A percentile compares a stretch with the other conserved stretches of the same genome.
Conservation (phyloP, 768 basidiomycete genomes). For the Lactarius evosmus region DNA sequence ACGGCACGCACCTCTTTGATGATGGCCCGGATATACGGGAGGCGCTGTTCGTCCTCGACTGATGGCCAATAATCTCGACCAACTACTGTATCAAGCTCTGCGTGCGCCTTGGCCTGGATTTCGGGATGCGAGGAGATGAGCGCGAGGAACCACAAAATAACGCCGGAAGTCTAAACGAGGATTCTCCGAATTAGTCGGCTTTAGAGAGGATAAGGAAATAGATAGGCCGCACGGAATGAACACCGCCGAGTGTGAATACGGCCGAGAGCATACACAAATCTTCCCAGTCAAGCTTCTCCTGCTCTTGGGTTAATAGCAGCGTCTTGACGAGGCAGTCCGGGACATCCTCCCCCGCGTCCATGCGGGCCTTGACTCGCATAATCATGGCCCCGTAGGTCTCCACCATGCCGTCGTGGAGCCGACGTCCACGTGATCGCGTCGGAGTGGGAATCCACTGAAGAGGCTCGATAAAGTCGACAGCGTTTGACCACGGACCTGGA, state of each 20-base stretch:
- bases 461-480: slow-evolving; percentile 44
- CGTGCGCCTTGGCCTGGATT: slow-evolving; percentile 32
- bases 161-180: slow-evolving; percentile 34
- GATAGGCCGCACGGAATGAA: slow-evolving; percentile 32
- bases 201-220: background rate
- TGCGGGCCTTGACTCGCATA: slow-evolving; percentile 31
- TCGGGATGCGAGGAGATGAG: slow-evolving; percentile 31
- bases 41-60: slow-evolving; percentile 29
- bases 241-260: slow-evolving; percentile 38
- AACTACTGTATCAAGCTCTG: slow-evolving; percentile 32
- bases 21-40: slow-evolving; percentile 33
- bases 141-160: slow-evolving; percentile 36
- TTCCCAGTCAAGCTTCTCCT: slow-evolving; percentile 35
- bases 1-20: slow-evolving; percentile 31
- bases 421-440: slow-evolving; percentile 39
- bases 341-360: slow-evolving; percentile 35
- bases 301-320: slow-evolving; percentile 32
- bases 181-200: background rate
- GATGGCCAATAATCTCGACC: slow-evolving; percentile 31
- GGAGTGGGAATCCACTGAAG: slow-evolving; percentile 42
- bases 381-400: slow-evolving; percentile 38
- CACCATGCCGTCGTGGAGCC: slow-evolving; percentile 38
- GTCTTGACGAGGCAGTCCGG: slow-evolving; percentile 39
- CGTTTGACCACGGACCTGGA: slow-evolving; percentile 43
- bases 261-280: slow-evolving; percentile 37